Evolutionary conservation across 495 filamentous ascomycete species (phyloP), one percentile per base, ranked within the genome.

Genomic region (Aspergillus sclerotiicarbonarius): DNA sequence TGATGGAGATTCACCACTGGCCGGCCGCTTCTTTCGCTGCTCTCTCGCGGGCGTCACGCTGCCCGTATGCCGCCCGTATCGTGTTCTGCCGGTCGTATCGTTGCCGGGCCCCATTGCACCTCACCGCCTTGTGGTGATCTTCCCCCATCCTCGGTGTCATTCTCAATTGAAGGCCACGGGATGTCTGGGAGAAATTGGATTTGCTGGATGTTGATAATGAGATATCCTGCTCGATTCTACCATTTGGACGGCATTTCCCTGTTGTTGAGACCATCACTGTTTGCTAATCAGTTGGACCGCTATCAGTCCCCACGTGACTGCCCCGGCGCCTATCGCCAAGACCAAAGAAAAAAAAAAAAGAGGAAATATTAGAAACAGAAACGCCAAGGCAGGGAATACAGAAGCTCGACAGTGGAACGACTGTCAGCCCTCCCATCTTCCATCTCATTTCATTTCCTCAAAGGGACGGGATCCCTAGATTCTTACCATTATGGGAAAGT

Each of bases 81-180:
- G 39, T 20, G 50, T 66, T 66, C 60, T 66, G 63, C 63, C 63
- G 48, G 61, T 19, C 29, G 57, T 60, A 60, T 33, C 15, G n/a
- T 35, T 46, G 44, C 64, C 60, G 55, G 58, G 59, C 56, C 60
- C 21, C 8, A 45, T 61, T 58, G 58, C 53, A 58, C 8, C 61
- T 68, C 65, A 73, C 71, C 73, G 74, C 73, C 68, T 65, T 29
- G 4, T 16, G 30, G 33, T 46, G 33, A 33, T n/a, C 2, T 30
- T 19, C 25, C 21, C 33, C 33, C 33, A 2, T 37, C 33, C 33
- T 37, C 33, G 33, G 33, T 37, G 8, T 10, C 9, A 7, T 12
- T 12, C 37, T n/a, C 13, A 41, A 41, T 35, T 21, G 41, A 18
- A 29, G 39, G 53, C 30, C 31, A 25, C 25, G 25, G 25, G 25